Evolutionary conservation across 2,329 filamentous ascomycete species (phyloP), one percentile per base, ranked within the genome.

Genomic region (Penicillium sp.): DNA sequence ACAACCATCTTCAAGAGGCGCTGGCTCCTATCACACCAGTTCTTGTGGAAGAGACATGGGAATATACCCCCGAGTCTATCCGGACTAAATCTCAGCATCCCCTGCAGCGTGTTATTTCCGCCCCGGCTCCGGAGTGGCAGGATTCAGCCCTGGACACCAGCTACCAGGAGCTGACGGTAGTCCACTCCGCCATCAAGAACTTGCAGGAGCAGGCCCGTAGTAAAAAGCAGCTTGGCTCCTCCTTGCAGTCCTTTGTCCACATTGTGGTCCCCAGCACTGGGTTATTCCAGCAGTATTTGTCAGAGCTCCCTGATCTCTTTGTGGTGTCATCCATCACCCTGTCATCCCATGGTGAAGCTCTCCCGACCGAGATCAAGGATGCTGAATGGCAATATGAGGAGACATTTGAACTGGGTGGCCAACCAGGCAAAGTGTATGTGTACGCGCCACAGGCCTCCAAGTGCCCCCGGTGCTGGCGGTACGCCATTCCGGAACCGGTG

Each of bases 381-480:
- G 74, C 71, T 7, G 65, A 72, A 40, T 80, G 76, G 79, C 70
- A 69, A 15, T 78, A 78, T 55, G 65, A 69, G 41, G 69, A 71
- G 13, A 67, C 72, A n/a, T 75, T 80, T 45, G 69, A 75, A 40
- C 59, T 76, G 0, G 64, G 62, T 52, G 72, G 68, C 16, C 55
- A 60, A 6, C 66, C 64, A 50, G 75, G 72, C 3, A 68, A 54
- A 3, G 73, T 71, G 5, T 67, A 73, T 65, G 71, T 78, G 21
- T 77, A 78, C 59, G 70, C 80, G 10, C 80, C 86, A 0, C 70
- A 71, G 15, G 72, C 76, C 13, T 75, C 80, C 45, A 99, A 97
- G 72, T 99, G 94, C 70, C 80, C 84, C 1, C 81, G 94, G 48
- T 99, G 94, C 75, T 99, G 94, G 94, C 84, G 88, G 58, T 96